These are phyloP conservation scores for Hypocreales sp. DNA, from an alignment of 2,329 filamentous ascomycete species.

Conservation along the genomic window DNA sequence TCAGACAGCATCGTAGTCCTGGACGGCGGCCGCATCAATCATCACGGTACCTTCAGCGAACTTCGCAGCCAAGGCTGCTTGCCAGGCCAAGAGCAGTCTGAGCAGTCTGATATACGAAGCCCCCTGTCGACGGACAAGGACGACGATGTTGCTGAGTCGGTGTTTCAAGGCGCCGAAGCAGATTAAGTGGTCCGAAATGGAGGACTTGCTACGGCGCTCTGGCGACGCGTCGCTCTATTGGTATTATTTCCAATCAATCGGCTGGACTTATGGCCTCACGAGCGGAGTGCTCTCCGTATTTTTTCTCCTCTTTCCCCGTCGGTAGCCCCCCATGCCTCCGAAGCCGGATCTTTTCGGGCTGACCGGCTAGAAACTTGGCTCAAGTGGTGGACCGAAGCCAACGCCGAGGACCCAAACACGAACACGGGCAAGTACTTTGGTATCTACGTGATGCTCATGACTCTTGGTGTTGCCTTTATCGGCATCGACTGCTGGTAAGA, in stretches of 20 bases:
- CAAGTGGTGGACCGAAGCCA: conserved; percentile 1
- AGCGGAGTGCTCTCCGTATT: neutral
- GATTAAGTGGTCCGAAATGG: too few species aligned
- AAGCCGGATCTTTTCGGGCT: neutral
- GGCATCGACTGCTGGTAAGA: conserved; percentile 1
- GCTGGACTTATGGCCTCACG: neutral
- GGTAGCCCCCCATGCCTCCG: too few species aligned
- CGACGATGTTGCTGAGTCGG: too few species aligned
- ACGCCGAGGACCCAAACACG: neutral
- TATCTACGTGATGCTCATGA: neutral
- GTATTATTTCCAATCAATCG: conserved; percentile 1
- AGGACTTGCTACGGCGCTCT: neutral
- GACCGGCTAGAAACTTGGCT: neutral
- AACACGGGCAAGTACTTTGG: conserved; percentile 1
- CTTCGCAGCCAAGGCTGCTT: neutral
- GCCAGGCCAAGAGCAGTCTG: too few species aligned
- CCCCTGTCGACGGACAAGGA: too few species aligned
- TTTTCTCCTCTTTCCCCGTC: neutral
- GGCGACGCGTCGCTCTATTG: conserved; percentile 1
- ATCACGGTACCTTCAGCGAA: neutral
- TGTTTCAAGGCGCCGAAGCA: too few species aligned
- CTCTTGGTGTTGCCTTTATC: neutral
- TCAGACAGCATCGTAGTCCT: neutral
- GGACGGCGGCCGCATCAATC: neutral
- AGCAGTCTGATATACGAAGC: too few species aligned